Percentiles rank a stretch among this genome's conserved stretches.
phyloP scores from a whole-genome alignment of 1,139 yeast genomes.

The Blastobotrys aristatus region DNA sequence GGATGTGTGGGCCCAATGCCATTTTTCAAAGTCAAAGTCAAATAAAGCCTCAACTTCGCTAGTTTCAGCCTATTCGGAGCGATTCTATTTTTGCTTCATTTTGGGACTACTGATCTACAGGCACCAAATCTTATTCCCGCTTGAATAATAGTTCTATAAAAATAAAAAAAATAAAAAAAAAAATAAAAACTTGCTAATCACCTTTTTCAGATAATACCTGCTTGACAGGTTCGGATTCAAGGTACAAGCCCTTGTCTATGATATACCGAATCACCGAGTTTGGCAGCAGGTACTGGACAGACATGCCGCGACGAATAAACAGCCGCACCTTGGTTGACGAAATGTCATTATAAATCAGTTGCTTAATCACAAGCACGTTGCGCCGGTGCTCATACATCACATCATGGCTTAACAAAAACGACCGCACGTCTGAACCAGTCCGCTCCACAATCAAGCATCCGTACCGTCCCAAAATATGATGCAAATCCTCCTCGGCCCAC shows the following conservation, averaged over 20 bases:
- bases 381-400: conserved; percentile 95
- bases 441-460: conserved; percentile 96
- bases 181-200: conserved; percentile 13
- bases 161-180: neutral
- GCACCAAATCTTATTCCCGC: too few species aligned
- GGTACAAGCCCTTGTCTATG: conserved; percentile 83
- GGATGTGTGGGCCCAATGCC: too few species aligned
- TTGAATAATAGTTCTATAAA: neutral
- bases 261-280: conserved; percentile 92
- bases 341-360: conserved; percentile 91
- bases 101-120: too few species aligned
- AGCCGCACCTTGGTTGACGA: conserved; percentile 90
- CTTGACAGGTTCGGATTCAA: conserved; percentile 89
- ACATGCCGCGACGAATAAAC: conserved; percentile 91
- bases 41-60: too few species aligned
- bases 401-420: conserved; percentile 86
- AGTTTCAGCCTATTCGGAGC: too few species aligned
- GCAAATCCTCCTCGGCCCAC: conserved; percentile 95
- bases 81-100: too few species aligned
- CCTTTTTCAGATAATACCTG: conserved; percentile 57
- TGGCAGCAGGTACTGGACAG: conserved; percentile 90
- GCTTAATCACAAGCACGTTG: conserved; percentile 90
- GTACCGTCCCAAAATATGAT: conserved; percentile 89
- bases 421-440: conserved; percentile 92
- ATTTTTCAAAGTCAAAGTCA: too few species aligned